phyloP scores from a whole-genome alignment of 2,329 filamentous ascomycete species.

The Cercospora berteroae region DNA sequence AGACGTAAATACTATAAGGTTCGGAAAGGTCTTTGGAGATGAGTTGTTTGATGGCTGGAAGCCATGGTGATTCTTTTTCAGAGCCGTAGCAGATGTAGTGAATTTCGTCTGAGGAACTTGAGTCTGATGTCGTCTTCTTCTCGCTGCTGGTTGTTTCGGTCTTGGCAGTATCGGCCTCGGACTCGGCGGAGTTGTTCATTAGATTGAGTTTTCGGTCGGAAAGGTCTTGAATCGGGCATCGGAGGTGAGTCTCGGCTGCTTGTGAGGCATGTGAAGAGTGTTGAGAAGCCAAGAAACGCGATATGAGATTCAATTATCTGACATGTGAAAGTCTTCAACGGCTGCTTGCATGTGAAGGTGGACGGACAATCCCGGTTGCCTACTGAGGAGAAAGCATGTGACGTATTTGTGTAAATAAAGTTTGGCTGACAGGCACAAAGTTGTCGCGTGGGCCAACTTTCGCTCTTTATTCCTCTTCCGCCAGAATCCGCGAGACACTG shows the following conservation, averaged over 20 bases:
- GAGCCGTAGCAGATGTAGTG: constrained; percentile 61
- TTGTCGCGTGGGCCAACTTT: neutral
- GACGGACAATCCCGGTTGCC: neutral
- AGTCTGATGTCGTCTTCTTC: neutral
- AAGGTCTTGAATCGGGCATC: neutral
- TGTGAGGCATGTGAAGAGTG: neutral
- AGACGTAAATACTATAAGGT: constrained; percentile 98
- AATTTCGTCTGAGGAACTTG: constrained; percentile 6
- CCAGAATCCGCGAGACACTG: constrained; percentile 21
- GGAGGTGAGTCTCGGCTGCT: neutral
- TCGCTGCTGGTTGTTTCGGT: constrained; percentile 8
- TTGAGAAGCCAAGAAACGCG: neutral
- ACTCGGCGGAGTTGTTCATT: constrained; percentile 13
- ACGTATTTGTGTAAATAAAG: neutral
- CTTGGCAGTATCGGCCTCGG: constrained; percentile 4
- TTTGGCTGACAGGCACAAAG: neutral
- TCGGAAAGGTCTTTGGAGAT: constrained; percentile 97
- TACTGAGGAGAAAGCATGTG: neutral
- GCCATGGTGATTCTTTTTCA: constrained; percentile 62
- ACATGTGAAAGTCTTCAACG: neutral
- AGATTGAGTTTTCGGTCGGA: neutral
- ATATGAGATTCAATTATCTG: neutral
- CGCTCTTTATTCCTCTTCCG: neutral
- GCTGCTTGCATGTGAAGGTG: neutral
- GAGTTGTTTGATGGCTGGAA: constrained; percentile 83